Base-by-base conservation (phyloP, 805 yeast genomes). In the Candida germanica region DNA sequence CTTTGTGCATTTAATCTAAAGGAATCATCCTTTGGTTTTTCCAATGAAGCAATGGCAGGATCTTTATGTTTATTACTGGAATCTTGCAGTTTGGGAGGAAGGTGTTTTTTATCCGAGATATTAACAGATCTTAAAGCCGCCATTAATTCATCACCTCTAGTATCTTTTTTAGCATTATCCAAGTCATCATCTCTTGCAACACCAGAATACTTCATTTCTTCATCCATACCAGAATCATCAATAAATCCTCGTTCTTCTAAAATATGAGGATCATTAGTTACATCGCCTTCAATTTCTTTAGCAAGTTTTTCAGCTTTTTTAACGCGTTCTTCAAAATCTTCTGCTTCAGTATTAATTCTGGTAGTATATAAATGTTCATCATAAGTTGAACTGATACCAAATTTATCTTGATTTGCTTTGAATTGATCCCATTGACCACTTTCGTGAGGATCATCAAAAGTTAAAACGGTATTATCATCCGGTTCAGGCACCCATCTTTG, bases 191-290 rank as follows among this genome's bases (percentile, higher is more conserved):
- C 30, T 51, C 93, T 76, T 40, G 74, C 80, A 29, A 88, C 98
- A 33, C 97, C 97, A 4, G 96, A 87, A 55, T 89, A 93, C 60
- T 85, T 85, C 59, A 89, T 96, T 59, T 93, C 98, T 64, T 93
- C 98, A 59, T 93, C 98, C 48, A 86, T 10, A 47, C 12, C 95
- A 41, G 84, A 76, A 53, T 86, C 96, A 55, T 86, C 95, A 25
- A 83, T 74, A 12, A 58, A 51, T 17, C 95, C 95, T 58, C 98
- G 79, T 59, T 91, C 98, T 57, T 91, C 98, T 44, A 95, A 91
- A 17, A 89, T 45, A 56, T 93, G 98, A 19, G 76, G 64, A 53
- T 86, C 88, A 18, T 82, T 83, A 16, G 81, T 72, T 5, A 73
- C 68, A 48, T 77, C 83, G 26, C 73, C 61, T 58, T 85, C 93